These are phyloP conservation scores for Leucocoprinus sp. DNA, from an alignment of 768 basidiomycete species.

Conservation along the genomic window DNA sequence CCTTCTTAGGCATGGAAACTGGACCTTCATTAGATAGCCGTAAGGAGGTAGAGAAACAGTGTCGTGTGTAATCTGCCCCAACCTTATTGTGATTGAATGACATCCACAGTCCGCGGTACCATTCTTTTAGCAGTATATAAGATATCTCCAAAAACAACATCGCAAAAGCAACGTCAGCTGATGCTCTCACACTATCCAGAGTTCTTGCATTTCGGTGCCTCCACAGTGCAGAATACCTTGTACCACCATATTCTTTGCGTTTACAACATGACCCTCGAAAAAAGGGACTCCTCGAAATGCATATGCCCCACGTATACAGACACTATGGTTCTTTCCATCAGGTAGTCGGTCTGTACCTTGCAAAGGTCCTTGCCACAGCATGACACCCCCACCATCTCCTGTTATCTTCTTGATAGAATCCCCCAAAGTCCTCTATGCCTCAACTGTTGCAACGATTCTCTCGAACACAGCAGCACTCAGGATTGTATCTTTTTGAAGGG, in stretches of 20 bases:
- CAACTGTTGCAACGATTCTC: slow-evolving; percentile 47
- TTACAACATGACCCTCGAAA: slow-evolving; percentile 72
- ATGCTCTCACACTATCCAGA: slow-evolving; percentile 13
- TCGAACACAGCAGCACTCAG: slow-evolving; percentile 55
- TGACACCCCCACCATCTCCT: slow-evolving; percentile 38
- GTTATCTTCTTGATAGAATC: slow-evolving; percentile 30
- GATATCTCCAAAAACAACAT: no score
- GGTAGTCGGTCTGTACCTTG: slow-evolving; percentile 40
- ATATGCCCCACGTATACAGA: slow-evolving; percentile 72
- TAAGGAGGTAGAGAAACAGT: slow-evolving; percentile 58
- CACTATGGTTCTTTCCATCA: slow-evolving; percentile 29
- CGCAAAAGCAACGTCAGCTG: not conserved
- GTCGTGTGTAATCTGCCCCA: slow-evolving; percentile 28
- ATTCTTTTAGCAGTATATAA: slow-evolving; percentile 8
- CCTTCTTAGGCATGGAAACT: slow-evolving; percentile 43
- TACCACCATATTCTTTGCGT: slow-evolving; percentile 51
- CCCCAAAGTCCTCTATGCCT: slow-evolving; percentile 43
- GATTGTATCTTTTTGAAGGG: slow-evolving; percentile 38
- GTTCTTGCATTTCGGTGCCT: slow-evolving; percentile 20
- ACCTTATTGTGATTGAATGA: not conserved
- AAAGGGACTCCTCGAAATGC: slow-evolving; percentile 67
- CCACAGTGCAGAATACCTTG: slow-evolving; percentile 32
- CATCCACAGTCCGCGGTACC: slow-evolving; percentile 8
- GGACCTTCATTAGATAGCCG: slow-evolving; percentile 49
- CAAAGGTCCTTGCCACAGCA: slow-evolving; percentile 26